Evolutionary conservation across 2,329 filamentous ascomycete species (phyloP), one percentile per base, ranked within the genome.

Genomic region (Neofusicoccum ribis): DNA sequence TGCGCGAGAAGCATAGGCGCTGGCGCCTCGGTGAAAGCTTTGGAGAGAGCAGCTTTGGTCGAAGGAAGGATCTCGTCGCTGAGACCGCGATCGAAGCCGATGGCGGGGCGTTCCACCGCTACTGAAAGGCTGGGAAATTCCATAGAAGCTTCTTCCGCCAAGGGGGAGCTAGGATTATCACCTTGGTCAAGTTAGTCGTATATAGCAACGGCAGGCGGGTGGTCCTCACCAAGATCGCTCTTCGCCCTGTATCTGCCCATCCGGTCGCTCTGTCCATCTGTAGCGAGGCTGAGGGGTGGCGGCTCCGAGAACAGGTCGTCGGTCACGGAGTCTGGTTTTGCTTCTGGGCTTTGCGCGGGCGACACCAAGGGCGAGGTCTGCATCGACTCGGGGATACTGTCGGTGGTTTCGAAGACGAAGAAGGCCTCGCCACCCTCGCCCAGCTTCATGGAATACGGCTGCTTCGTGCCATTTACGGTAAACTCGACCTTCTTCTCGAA

Each of bases 401-500:
- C 92, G 62, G 89, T 90, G 8, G 95, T 99, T 81, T 98, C 93
- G 74, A 99, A 98, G 69, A 99, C 93, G 78, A 99, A 99, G 81
- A 99, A 99, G 31, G 95, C 95, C 81, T 99, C 95, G 69, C 95
- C 95, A 61, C 92, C 95, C 76, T 99, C 95, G 50, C 95, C 95
- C 20, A 99, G 85, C 81, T 99, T 99, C 95, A 99, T 99, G 52
- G 95, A 89, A 82, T 96, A 97, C 70, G 95, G 85, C 77, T 97
- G 93, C 79, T 95, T 96, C 67, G 86, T 81, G 73, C 91, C 91
- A 83, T 99, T 99, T 84, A 99, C 93, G 72, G 86, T 87, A 81
- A 99, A 99, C 80, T 98, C 93, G 73, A 99, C 95, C 86, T 98
- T 99, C 82, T 99, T 99, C 80, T 99, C 95, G 67, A 89, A 97